Evolutionary conservation across 2,329 filamentous ascomycete species (phyloP).

Genomic region (Phialophora chinensis): DNA sequence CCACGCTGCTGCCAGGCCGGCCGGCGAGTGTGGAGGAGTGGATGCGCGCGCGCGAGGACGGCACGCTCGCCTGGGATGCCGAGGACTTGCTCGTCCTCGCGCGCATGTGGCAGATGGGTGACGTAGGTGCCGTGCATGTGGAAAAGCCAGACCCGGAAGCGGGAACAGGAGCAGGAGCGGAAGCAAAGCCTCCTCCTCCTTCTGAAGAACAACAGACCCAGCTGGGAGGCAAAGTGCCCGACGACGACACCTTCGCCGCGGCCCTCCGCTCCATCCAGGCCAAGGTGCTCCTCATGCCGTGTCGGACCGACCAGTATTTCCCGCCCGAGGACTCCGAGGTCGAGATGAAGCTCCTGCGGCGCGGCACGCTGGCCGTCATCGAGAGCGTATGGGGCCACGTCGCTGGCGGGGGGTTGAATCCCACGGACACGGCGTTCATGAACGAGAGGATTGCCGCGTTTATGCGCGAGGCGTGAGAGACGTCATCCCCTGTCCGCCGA

Average conservation of each 20-base stretch:
- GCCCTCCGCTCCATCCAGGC: constrained; percentile 40
- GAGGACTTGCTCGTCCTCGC: constrained; percentile 53
- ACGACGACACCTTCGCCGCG: constrained; percentile 32
- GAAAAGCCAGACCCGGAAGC: constrained; percentile 25
- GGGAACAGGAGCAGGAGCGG: background rate
- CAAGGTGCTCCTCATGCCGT: constrained; percentile 47
- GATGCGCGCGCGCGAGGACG: constrained; percentile 45
- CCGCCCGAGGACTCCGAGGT: constrained; percentile 42
- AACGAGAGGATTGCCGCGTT: constrained; percentile 40
- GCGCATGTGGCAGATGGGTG: constrained; percentile 54
- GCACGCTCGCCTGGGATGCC: constrained; percentile 49
- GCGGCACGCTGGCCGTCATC: constrained; percentile 41
- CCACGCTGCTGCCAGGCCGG: constrained; percentile 40
- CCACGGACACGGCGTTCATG: constrained; percentile 42
- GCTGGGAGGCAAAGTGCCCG: constrained; percentile 29
- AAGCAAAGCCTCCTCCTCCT: too few relatives aligned
- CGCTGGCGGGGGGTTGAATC: constrained; percentile 42
- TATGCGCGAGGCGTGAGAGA: constrained; percentile 27
- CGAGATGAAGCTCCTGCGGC: constrained; percentile 36
- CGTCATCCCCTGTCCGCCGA: too few relatives aligned
- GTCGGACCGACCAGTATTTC: constrained; percentile 49
- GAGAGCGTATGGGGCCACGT: constrained; percentile 45
- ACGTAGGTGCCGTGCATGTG: constrained; percentile 43
- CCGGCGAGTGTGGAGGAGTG: constrained; percentile 46
- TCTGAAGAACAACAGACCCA: constrained; percentile 26